Evolutionary conservation across 2,329 filamentous ascomycete species (phyloP).

Genomic region (Escovopsis sp.): DNA sequence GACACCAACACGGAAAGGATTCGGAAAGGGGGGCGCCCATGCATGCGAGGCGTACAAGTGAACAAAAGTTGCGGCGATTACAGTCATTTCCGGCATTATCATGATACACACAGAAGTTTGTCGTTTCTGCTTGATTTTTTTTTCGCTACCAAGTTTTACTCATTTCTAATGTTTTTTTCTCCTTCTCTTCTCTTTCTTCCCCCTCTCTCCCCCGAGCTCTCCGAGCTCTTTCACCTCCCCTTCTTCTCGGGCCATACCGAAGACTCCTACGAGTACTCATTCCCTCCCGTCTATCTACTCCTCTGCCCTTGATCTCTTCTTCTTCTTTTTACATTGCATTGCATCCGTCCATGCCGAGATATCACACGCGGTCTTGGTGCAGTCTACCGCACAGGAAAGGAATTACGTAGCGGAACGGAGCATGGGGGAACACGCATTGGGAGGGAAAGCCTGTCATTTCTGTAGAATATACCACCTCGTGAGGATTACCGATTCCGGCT

Average conservation of each 20-base stretch:
- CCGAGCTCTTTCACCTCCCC: neutral
- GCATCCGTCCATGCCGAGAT: no score
- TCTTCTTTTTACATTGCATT: no score
- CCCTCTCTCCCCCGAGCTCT: neutral
- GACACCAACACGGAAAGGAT: neutral
- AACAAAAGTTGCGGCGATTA: neutral
- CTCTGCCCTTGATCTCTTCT: no score
- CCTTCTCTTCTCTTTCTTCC: neutral
- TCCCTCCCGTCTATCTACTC: no score
- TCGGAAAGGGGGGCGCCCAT: neutral
- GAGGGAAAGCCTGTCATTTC: neutral
- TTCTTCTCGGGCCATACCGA: no score
- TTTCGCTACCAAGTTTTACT: no score
- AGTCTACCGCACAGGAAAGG: no score
- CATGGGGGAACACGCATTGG: neutral
- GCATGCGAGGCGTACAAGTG: neutral
- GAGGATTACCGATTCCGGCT: conserved; percentile 3
- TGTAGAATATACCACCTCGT: neutral
- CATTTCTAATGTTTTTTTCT: no score
- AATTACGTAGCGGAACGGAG: neutral
- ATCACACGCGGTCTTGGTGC: no score
- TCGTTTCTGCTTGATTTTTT: neutral
- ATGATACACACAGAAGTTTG: neutral
- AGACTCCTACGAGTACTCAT: no score
- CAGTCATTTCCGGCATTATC: neutral